phyloP scores from a whole-genome alignment of 352 stramenopile species.

The Globisporangium takayamanum region DNA sequence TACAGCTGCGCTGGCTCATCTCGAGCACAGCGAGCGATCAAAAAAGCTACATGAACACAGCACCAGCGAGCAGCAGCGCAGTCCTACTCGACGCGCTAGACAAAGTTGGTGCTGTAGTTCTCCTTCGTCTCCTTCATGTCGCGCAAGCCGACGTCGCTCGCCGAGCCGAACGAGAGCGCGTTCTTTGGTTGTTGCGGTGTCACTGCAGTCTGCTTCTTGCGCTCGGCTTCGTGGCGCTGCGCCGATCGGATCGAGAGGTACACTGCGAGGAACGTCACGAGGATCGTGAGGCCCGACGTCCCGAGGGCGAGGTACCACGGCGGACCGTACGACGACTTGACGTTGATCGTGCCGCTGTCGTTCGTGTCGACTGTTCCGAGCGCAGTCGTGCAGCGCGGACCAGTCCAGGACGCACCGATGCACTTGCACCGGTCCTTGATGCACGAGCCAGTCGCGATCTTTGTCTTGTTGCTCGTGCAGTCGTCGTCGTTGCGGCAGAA shows the following conservation, averaged over 20 bases:
- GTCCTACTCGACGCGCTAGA: constrained; percentile 5
- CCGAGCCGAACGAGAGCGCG: constrained; percentile 12
- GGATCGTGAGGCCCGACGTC: constrained; percentile 5
- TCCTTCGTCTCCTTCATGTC: constrained; percentile 18
- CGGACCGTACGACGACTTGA: constrained; percentile 14
- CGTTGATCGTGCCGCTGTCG: constrained; percentile 3
- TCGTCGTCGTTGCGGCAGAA: constrained; percentile 54
- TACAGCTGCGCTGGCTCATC: too few species aligned
- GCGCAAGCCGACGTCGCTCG: constrained; percentile 14
- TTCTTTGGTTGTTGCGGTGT: constrained; percentile 11
- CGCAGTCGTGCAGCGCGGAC: constrained; percentile 38
- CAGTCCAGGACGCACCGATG: constrained; percentile 27
- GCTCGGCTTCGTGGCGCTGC: constrained; percentile 2
- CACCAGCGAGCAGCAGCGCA: neutral
- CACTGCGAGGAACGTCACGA: constrained; percentile 7
- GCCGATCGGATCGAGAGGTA: constrained; percentile 6
- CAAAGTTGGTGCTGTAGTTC: constrained; percentile 37
- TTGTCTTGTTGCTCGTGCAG: constrained; percentile 29
- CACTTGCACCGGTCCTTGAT: constrained; percentile 31
- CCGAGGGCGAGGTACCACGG: constrained; percentile 6
- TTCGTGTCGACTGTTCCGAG: constrained; percentile 3
- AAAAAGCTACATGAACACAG: neutral
- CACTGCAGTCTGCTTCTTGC: constrained; percentile 17
- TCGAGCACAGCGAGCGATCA: neutral
- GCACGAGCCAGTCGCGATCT: constrained; percentile 30